Conservation (phyloP, 2,329 filamentous ascomycete genomes). For the Drechslerella coelobrocha region DNA sequence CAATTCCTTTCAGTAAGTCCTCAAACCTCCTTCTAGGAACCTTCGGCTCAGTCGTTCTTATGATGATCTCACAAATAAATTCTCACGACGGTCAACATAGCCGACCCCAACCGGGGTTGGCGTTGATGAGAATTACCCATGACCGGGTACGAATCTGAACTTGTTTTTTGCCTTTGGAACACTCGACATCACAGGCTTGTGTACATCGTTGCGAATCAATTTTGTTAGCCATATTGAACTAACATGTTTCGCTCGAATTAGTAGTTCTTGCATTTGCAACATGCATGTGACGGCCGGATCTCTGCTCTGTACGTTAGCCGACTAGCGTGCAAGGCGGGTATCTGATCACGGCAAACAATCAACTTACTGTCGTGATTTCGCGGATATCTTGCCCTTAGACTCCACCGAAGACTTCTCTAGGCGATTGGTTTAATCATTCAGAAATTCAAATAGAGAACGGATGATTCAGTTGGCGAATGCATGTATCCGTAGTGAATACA, state of each 20-base stretch:
- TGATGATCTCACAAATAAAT: slow-evolving; percentile 54
- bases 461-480: neutral
- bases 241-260: neutral
- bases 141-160: slow-evolving; percentile 55
- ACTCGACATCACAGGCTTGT: neutral
- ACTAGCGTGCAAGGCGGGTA: too few species aligned
- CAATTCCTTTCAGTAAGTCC: too few species aligned
- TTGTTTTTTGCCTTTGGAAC: neutral
- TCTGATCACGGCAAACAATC: too few species aligned
- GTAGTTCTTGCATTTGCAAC: too few species aligned
- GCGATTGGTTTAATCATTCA: neutral
- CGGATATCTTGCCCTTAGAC: too few species aligned
- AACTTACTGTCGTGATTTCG: too few species aligned
- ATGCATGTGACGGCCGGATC: too few species aligned
- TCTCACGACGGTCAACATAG: slow-evolving; percentile 56
- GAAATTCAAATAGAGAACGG: neutral
- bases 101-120: slow-evolving; percentile 39
- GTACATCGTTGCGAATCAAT: neutral
- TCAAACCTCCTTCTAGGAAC: neutral
- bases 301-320: too few species aligned
- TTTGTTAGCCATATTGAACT: neutral
- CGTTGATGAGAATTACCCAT: slow-evolving; percentile 55
- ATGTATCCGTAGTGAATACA: neutral
- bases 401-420: too few species aligned
- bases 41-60: too few species aligned